Percentiles rank a stretch among this genome's conserved stretches.
Conservation (phyloP, 2,329 filamentous ascomycete genomes). For the Exophiala oligosperma region DNA sequence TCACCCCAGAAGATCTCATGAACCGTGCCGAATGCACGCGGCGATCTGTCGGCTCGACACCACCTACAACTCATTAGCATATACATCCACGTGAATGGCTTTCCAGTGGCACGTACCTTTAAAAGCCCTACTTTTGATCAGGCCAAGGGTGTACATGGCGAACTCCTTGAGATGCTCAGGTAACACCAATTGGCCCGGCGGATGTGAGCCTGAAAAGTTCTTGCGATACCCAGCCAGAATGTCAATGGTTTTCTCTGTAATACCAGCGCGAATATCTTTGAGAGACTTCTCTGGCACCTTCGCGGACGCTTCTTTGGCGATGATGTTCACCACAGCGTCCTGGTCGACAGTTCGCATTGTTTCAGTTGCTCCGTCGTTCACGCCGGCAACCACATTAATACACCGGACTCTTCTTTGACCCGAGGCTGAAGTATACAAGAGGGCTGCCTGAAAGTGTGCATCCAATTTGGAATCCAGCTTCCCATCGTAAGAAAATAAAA, state of each 20-base stretch:
- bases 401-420: conserved; percentile 90
- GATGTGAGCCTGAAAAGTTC: conserved; percentile 82
- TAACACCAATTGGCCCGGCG: conserved; percentile 88
- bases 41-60: conserved; percentile 85
- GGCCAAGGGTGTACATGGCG: conserved; percentile 88
- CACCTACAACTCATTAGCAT: conserved; percentile 50
- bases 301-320: conserved; percentile 90
- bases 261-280: conserved; percentile 78
- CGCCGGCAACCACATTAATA: conserved; percentile 88
- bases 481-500: conserved; percentile 92
- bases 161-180: conserved; percentile 96
- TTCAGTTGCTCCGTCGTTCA: conserved; percentile 81
- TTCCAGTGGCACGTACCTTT: conserved; percentile 55
- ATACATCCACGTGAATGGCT: not conserved
- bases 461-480: conserved; percentile 97
- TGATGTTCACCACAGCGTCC: conserved; percentile 82
- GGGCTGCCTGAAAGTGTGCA: conserved; percentile 92
- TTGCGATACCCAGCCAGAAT: conserved; percentile 90
- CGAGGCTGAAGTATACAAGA: conserved; percentile 88
- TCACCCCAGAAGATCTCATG: conserved; percentile 81
- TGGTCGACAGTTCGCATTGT: conserved; percentile 92
- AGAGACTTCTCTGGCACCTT: conserved; percentile 74
- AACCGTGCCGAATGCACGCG: conserved; percentile 89
- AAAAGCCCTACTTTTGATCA: conserved; percentile 88
- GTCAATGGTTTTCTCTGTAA: conserved; percentile 91